Base-by-base conservation (phyloP, 1,284 basidiomycete species). In the Heterobasidion irregulare region DNA sequence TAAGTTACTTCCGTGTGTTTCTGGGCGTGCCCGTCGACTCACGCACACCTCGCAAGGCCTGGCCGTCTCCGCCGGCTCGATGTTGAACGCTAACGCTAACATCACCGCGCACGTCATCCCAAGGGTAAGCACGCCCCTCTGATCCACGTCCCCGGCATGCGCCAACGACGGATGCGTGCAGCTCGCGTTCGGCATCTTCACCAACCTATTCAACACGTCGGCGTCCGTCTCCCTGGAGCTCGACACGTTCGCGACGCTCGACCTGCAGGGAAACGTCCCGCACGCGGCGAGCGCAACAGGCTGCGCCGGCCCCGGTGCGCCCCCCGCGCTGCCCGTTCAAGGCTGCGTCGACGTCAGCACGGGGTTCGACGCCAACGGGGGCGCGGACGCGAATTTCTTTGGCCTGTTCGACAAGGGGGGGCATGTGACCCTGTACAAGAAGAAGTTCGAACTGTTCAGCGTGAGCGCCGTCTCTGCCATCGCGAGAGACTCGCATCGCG, bases 51-150 rank as follows among this genome's bases (percentile, higher is more conserved):
- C 26, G 26, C 26, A 26, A 32, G 46, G 9, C 10, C 26, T 47
- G 12, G 9, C 46, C 16, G 10, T 47, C 46, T 10, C 49, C 69
- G 69, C 33, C 6, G 34, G 18, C 34, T 32, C 34, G 8, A 6
- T 12, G 9, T 8, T 36, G 19, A 15, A 50, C 10, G 19, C 32
- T 2, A 0, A 34, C 12, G 49, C 49, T 8, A 50, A 32, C 18
- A 57, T 81, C 41, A 63, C 66, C 26, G 76, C 75, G 4, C 77
- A 81, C 60, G 64, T 81, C 50, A 79, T 78, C 53, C 80, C 80
- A 2, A 69, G 68, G 7, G 66, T 68, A 56, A 41, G 62, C 47
- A 16, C 34, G 26, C 47, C 19, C 36, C 13, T n/a, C 19, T 44
- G n/a, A n/a, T 46, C 8, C 35, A 13, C 18, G 26, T 15, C 34